Evolutionary conservation across 129 eudicot genomes (phyloP).

Genomic region (Tanacetum coccineum): DNA sequence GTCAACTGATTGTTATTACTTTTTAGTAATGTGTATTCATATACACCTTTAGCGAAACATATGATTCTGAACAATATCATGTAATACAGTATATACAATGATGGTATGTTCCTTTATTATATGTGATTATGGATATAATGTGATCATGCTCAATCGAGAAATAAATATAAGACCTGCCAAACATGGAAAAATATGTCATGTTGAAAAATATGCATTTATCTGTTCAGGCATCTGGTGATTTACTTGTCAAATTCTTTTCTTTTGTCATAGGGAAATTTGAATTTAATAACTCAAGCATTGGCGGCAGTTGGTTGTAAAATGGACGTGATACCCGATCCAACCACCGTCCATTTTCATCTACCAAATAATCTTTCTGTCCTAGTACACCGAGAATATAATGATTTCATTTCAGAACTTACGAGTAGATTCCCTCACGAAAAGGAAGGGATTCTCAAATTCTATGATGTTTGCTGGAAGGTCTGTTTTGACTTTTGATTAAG

Average conservation of each 20-base stretch:
- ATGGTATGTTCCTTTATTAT: not conserved
- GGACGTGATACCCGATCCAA: conserved; percentile 98
- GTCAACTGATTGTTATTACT: not conserved
- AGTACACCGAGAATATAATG: conserved; percentile 83
- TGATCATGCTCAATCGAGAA: not conserved
- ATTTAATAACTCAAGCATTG: conserved; percentile 90
- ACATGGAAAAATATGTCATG: not conserved
- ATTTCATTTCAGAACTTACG: conserved; percentile 70
- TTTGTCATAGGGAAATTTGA: conserved; percentile 69
- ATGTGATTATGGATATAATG: not conserved
- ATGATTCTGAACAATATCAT: not conserved
- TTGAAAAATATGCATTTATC: conserved; percentile 9
- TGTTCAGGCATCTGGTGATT: conserved; percentile 8
- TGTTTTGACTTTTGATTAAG: conserved; percentile 60
- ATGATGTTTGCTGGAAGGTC: conserved; percentile 95
- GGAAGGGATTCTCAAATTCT: conserved; percentile 89
- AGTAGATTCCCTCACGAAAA: conserved; percentile 90
- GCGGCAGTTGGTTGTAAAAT: conserved; percentile 94
- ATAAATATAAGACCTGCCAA: not conserved
- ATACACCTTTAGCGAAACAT: no score
- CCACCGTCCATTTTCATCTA: conserved; percentile 92
- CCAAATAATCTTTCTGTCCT: conserved; percentile 81
- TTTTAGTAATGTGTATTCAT: not conserved
- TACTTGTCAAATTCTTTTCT: conserved; percentile 9
- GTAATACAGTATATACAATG: not conserved